Evolutionary conservation across 495 filamentous ascomycete species (phyloP).

Genomic region (Penicillium pancosmium): DNA sequence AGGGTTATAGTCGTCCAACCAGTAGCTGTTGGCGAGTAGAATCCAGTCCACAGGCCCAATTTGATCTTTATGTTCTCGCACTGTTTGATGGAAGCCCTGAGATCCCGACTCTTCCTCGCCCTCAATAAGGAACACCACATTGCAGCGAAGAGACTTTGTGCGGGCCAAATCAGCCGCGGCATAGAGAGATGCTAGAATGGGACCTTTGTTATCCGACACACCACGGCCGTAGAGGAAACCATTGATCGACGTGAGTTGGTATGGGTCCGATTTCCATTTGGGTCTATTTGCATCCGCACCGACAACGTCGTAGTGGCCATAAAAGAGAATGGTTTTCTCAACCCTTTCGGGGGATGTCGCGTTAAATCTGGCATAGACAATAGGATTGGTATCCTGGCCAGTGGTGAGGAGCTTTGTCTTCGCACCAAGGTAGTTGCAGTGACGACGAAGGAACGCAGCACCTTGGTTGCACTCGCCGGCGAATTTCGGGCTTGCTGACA

Average conservation of each 20-base stretch:
- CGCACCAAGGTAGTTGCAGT: conserved; percentile 90
- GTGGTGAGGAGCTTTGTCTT: conserved; percentile 82
- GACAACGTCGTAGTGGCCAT: conserved; percentile 99
- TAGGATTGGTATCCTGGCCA: conserved; percentile 75
- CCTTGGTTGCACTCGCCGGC: conserved; percentile 89
- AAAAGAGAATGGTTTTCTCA: conserved; percentile 90
- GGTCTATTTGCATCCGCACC: conserved; percentile 74
- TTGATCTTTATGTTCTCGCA: conserved; percentile 74
- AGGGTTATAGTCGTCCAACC: conserved; percentile 93
- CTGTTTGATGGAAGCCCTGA: conserved; percentile 79
- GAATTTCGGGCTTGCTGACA: conserved; percentile 82
- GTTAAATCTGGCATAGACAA: conserved; percentile 85
- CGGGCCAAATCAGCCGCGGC: conserved; percentile 85
- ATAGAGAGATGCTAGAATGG: conserved; percentile 88
- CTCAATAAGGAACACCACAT: conserved; percentile 92
- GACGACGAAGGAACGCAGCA: conserved; percentile 81
- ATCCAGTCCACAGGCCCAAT: conserved; percentile 94
- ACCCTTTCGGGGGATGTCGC: conserved; percentile 57
- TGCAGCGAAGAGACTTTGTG: conserved; percentile 74
- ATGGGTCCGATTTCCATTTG: conserved; percentile 87
- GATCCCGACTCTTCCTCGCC: conserved; percentile 97
- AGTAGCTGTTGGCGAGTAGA: conserved; percentile 94
- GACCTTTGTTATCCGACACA: conserved; percentile 95
- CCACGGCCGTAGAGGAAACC: conserved; percentile 97
- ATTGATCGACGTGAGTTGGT: conserved; percentile 79